Evolutionary conservation across 176 grass and related monocot species (phyloP).

Genomic region (Sorghum bicolor): DNA sequence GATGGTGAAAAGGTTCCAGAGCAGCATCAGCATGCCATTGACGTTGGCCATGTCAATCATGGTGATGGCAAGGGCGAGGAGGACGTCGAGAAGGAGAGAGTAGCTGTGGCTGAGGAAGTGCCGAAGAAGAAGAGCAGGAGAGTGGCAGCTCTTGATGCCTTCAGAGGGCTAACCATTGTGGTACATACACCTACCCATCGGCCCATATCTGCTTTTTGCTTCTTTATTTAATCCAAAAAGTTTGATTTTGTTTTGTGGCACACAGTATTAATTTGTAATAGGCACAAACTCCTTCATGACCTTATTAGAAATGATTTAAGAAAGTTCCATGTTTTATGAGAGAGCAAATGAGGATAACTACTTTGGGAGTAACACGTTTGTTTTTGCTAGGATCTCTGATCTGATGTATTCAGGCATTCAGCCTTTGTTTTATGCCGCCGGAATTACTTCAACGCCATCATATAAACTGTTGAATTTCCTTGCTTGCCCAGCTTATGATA

Average conservation of each 20-base stretch:
- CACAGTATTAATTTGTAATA: neutral
- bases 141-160: slow-evolving; percentile 9
- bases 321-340: neutral
- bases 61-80: no score
- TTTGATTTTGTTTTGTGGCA: neutral
- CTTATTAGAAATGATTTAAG: neutral
- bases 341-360: neutral
- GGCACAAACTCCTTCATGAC: neutral
- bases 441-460: neutral
- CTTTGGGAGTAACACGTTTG: neutral
- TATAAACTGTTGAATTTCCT: neutral
- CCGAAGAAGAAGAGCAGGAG: no score
- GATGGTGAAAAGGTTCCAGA: neutral
- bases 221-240: neutral
- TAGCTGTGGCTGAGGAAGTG: no score
- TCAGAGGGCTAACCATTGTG: slow-evolving; percentile 90
- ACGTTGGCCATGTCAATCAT: no score
- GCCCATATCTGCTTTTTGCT: neutral
- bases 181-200: neutral
- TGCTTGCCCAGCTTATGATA: slow-evolving; percentile 80
- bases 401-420: neutral
- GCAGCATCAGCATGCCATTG: slow-evolving; percentile 34
- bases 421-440: neutral
- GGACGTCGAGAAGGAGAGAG: no score
- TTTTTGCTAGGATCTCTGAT: neutral